Conservation (phyloP, 345 rosid species). For the Dipteronia dyeriana region DNA sequence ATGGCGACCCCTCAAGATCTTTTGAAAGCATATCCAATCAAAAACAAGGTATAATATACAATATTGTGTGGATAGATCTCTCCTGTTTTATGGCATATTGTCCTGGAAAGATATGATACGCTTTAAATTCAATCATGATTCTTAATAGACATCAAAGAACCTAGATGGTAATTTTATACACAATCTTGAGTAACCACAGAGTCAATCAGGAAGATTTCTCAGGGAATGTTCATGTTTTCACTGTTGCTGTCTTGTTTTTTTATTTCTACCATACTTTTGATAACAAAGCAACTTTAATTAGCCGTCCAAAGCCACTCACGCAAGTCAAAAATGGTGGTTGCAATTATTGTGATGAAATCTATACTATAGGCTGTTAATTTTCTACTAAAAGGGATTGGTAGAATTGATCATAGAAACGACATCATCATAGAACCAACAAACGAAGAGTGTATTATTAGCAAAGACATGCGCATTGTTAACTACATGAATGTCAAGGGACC, state of each 20-base stretch:
- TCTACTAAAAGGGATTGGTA: conserved; percentile 1
- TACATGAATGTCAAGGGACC: conserved; percentile 15
- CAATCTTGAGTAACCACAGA: background rate
- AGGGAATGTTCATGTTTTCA: background rate
- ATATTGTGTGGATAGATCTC: conserved; percentile 28
- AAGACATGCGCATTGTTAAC: conserved; percentile 29
- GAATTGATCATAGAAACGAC: conserved; percentile 23
- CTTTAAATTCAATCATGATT: background rate
- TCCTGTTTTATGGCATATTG: background rate
- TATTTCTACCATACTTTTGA: background rate
- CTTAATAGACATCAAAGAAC: background rate
- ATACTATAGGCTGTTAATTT: conserved; percentile 2
- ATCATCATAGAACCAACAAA: conserved; percentile 29
- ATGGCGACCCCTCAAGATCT: conserved; percentile 42
- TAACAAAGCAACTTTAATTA: background rate
- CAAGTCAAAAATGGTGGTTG: background rate
- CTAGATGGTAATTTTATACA: background rate
- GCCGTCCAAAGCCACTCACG: background rate
- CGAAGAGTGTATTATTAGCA: conserved; percentile 28
- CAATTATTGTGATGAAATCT: background rate
- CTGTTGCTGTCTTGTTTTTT: background rate
- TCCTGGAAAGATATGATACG: conserved; percentile 20
- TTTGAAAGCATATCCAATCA: conserved; percentile 33
- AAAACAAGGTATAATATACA: conserved; percentile 29
- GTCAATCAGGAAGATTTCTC: background rate